Evolutionary conservation across 2,329 filamentous ascomycete genomes (phyloP).

Genomic region (Ceratocystis eucalypticola): DNA sequence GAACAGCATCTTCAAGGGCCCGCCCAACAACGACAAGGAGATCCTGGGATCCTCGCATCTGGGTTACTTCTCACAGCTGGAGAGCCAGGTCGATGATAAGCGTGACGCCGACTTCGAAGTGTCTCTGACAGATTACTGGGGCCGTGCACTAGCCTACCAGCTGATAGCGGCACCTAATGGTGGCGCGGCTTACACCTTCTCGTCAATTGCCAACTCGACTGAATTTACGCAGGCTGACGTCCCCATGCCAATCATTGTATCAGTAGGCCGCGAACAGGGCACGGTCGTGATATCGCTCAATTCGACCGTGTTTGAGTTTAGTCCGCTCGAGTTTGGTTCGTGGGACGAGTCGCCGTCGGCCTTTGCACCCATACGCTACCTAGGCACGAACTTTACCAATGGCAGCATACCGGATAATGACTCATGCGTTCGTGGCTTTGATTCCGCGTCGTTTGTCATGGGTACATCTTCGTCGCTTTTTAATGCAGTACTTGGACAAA

Average conservation of each 20-base stretch:
- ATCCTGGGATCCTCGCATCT: slow-evolving; percentile 13
- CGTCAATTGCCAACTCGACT: slow-evolving; percentile 43
- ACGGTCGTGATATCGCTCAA: slow-evolving; percentile 36
- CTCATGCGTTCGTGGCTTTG: slow-evolving; percentile 48
- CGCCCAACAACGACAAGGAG: slow-evolving; percentile 24
- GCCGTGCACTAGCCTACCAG: slow-evolving; percentile 73
- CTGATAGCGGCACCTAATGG: slow-evolving; percentile 64
- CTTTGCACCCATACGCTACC: slow-evolving; percentile 46
- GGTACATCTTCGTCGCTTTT: slow-evolving; percentile 72
- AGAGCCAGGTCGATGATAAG: slow-evolving; percentile 28
- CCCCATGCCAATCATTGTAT: slow-evolving; percentile 38
- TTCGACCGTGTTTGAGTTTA: slow-evolving; percentile 51
- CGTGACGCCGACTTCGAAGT: slow-evolving; percentile 34
- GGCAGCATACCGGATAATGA: slow-evolving; percentile 36
- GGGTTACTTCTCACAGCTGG: slow-evolving; percentile 29
- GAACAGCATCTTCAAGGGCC: slow-evolving; percentile 30
- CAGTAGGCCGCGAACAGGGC: slow-evolving; percentile 35
- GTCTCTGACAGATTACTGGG: slow-evolving; percentile 81
- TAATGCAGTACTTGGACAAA: slow-evolving; percentile 55
- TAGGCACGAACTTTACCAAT: slow-evolving; percentile 43
- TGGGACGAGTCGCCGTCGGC: slow-evolving; percentile 47
- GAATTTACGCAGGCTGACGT: slow-evolving; percentile 31
- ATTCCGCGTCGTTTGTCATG: slow-evolving; percentile 69
- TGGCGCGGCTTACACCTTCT: slow-evolving; percentile 67
- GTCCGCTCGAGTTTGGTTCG: slow-evolving; percentile 51